Evolutionary conservation across 2,329 filamentous ascomycete species (phyloP).

Genomic region (Verticillium nonalfalfae): DNA sequence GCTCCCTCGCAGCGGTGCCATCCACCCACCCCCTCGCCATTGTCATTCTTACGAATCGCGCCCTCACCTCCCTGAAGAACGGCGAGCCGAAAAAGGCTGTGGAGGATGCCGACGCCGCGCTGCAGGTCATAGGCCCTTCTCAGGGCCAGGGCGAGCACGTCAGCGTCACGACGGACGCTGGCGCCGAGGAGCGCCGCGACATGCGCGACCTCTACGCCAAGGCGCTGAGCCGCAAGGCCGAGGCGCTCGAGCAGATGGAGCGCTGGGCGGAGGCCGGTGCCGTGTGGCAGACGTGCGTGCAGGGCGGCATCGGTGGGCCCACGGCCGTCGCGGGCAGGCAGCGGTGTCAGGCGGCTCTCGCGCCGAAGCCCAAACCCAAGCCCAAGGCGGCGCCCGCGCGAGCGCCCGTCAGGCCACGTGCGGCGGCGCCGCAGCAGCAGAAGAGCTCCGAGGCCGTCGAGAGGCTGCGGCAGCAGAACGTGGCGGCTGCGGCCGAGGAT

Average conservation of each 20-base stretch:
- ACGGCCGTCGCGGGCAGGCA: constrained; percentile 81
- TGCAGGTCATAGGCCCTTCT: constrained; percentile 71
- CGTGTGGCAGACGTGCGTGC: constrained; percentile 78
- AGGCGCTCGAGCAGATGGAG: constrained; percentile 92
- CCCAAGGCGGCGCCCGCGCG: constrained; percentile 35
- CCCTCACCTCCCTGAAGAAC: constrained; percentile 83
- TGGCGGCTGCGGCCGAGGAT: constrained; percentile 77
- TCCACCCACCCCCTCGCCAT: constrained; percentile 76
- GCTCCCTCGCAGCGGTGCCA: constrained; percentile 70
- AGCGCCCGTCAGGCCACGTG: constrained; percentile 14
- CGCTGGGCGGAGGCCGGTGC: constrained; percentile 79
- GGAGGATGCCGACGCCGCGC: constrained; percentile 72
- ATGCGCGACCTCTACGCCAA: constrained; percentile 95
- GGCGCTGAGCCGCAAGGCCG: constrained; percentile 87
- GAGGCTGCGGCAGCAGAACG: constrained; percentile 75
- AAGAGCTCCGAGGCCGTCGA: constrained; percentile 71
- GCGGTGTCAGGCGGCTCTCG: constrained; percentile 81
- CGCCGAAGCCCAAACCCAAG: constrained; percentile 53
- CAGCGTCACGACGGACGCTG: constrained; percentile 49
- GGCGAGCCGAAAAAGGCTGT: constrained; percentile 87
- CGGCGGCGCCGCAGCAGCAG: constrained; percentile 34
- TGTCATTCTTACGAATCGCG: constrained; percentile 85
- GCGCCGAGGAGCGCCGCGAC: constrained; percentile 61
- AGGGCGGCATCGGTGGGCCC: constrained; percentile 77
- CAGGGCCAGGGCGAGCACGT: constrained; percentile 79